Base-by-base conservation (phyloP, 2,329 filamentous ascomycete genomes). In the Fusarium longipes region DNA sequence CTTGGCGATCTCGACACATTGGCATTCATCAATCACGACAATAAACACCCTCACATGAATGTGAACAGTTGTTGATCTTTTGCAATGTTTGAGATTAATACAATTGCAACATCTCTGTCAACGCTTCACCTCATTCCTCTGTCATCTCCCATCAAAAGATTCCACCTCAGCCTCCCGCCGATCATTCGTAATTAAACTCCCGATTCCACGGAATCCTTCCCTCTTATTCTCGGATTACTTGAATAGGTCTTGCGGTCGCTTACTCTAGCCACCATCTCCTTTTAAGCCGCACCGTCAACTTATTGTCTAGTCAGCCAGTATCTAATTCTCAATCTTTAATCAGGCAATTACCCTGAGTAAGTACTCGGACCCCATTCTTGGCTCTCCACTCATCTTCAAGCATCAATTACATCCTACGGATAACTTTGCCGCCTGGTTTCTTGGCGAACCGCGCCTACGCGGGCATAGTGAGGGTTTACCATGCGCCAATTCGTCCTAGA, bases 1-100 rank as follows among this genome's bases (percentile, higher is more conserved):
- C 64, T 67, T 65, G 64, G 64, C 64, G 53, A 65, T 67, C 22
- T 18, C 44, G 36, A 40, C 11, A 35, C 50, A 57, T 63, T 39
- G 40, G 25, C 30, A 45, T 38, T 38, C 32, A 39, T 4, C 18
- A 33, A 18, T 20, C 5, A 15, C 18, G 11, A 30, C n/a, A 43
- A 20, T 4, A 15, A 14, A 17, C 10, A 22, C 40, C 27, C 18
- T 39, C 17, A 5, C 9, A 10, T 20, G n/a, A n/a, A n/a, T n/a
- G n/a, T n/a, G n/a, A n/a, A n/a, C n/a, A n/a, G n/a, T n/a, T n/a
- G n/a, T n/a, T n/a, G n/a, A n/a, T n/a, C n/a, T n/a, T 25, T 39
- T 8, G 12, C 17, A n/a, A n/a, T 12, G 3, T 3, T 5, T 15
- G 6, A 12, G 4, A 17, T 42, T 12, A 42, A 6, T 18, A n/a